Percentiles rank a stretch among this genome's conserved stretches.
Conservation (phyloP, 495 filamentous ascomycete species). For the Annulohypoxylon moriforme region DNA sequence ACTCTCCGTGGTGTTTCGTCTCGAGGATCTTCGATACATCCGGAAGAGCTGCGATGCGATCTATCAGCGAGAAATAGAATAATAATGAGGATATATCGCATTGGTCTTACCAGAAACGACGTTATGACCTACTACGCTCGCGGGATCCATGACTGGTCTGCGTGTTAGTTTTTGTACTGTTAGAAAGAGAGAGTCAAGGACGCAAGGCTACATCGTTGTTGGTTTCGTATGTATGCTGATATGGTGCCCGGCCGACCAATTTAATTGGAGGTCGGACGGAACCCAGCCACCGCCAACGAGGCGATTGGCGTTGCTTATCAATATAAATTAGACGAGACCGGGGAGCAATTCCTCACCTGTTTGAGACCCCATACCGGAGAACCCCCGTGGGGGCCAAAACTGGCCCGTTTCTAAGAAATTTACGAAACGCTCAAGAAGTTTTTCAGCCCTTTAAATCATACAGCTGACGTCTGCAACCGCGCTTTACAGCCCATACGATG, state of each 20-base stretch:
- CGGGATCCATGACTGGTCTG: background rate
- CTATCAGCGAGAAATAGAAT: constrained; percentile 5
- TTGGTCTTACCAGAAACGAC: constrained; percentile 1
- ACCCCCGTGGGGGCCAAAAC: too few species aligned
- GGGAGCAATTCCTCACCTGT: too few species aligned
- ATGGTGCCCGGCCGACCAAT: background rate
- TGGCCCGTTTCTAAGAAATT: too few species aligned
- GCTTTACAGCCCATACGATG: background rate
- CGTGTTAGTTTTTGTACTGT: background rate
- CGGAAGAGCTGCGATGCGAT: constrained; percentile 33
- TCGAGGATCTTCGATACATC: constrained; percentile 33
- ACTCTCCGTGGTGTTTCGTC: constrained; percentile 34
- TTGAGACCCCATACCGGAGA: too few species aligned
- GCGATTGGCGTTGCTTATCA: too few species aligned
- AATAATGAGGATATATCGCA: too few species aligned
- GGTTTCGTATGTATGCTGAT: background rate
- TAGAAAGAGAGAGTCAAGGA: background rate
- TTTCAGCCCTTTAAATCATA: background rate
- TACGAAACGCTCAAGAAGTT: background rate
- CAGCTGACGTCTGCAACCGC: background rate
- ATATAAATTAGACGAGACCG: too few species aligned
- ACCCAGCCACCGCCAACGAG: background rate
- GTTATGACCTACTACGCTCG: constrained; percentile 5
- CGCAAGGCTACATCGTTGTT: too few species aligned
- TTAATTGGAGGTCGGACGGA: background rate